Conservation (phyloP, 139 green algal genomes). For the Volvox africanus region DNA sequence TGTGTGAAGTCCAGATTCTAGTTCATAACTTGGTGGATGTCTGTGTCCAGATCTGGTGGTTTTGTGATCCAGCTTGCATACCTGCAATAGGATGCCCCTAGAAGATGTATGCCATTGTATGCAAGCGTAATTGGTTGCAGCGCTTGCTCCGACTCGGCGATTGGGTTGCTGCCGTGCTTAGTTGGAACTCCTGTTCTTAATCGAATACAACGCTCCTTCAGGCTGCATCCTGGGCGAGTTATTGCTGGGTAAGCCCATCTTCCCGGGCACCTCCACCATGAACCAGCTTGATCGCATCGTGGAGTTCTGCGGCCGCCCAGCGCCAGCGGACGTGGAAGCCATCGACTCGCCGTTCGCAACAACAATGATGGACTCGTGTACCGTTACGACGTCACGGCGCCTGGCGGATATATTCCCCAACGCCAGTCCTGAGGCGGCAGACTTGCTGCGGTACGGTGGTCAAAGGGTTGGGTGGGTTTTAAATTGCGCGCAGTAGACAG, state of each 20-base stretch:
- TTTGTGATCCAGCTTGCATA: too few species aligned
- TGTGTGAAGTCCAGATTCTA: too few species aligned
- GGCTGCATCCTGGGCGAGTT: conserved; percentile 98
- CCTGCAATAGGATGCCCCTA: too few species aligned
- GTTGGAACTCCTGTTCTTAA: too few species aligned
- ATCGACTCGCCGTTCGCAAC: conserved; percentile 92
- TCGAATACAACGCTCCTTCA: conserved; percentile 41
- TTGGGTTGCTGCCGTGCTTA: too few species aligned
- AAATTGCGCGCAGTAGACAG: too few species aligned
- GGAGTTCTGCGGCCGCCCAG: conserved; percentile 78
- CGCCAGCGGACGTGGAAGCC: conserved; percentile 81
- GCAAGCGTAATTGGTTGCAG: too few species aligned
- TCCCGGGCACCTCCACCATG: conserved; percentile 96
- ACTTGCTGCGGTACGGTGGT: conserved; percentile 83
- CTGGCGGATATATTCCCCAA: conserved; percentile 86
- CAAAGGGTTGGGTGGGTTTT: neutral
- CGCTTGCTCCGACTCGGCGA: too few species aligned
- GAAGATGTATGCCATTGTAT: too few species aligned
- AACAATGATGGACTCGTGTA: conserved; percentile 94
- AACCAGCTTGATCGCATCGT: conserved; percentile 94
- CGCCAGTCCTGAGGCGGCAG: conserved; percentile 81
- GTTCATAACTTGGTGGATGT: too few species aligned
- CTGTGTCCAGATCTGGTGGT: too few species aligned
- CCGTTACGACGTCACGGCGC: conserved; percentile 56
- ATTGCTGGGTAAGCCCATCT: conserved; percentile 91